Conservation (phyloP, 805 yeast species). For the Monosporozyma solicola region DNA sequence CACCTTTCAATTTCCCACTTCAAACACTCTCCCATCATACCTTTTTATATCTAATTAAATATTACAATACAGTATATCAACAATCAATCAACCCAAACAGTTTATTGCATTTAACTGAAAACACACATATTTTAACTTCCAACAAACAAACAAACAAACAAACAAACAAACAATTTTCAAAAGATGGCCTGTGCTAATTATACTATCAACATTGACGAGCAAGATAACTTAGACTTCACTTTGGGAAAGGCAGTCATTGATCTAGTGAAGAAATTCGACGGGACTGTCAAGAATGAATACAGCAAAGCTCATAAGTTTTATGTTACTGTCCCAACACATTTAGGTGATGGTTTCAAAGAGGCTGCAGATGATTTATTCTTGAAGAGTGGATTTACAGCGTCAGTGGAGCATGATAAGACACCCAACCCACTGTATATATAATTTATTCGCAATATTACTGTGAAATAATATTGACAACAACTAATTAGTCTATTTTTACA, state of each 20-base stretch:
- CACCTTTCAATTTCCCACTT: background rate
- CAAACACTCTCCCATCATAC: background rate
- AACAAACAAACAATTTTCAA: background rate
- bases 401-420: slow-evolving; percentile 21
- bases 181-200: background rate
- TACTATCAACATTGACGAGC: background rate
- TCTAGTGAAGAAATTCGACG: slow-evolving; percentile 34
- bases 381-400: slow-evolving; percentile 12
- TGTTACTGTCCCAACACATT: slow-evolving; percentile 1
- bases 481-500: background rate
- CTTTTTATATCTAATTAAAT: too few relatives aligned
- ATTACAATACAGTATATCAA: background rate
- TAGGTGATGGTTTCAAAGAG: slow-evolving; percentile 1
- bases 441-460: background rate
- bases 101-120: background rate
- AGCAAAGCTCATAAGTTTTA: slow-evolving; percentile 26
- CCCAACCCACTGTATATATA: slow-evolving; percentile 14
- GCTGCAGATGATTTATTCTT: slow-evolving; percentile 12
- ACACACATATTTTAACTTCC: background rate
- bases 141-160: background rate
- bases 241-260: slow-evolving; percentile 23
- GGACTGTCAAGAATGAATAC: slow-evolving; percentile 40
- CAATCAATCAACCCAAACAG: background rate
- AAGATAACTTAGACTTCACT: background rate
- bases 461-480: too few relatives aligned